Base-by-base conservation (phyloP, 1,284 basidiomycete genomes). In the Pterula multifida region DNA sequence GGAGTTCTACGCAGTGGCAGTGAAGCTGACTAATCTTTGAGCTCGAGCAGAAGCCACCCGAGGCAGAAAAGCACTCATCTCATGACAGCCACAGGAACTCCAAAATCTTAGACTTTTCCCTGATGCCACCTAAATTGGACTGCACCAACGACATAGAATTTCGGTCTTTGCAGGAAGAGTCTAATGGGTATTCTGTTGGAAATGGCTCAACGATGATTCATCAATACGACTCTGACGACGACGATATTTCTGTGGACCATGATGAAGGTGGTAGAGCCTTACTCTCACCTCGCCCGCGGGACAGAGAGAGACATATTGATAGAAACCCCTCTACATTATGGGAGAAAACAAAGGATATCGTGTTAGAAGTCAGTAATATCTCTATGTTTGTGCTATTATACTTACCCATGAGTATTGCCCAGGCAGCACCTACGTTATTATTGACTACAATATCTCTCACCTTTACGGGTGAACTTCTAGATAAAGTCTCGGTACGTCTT, bases 331-430 rank as follows among this genome's bases (percentile, higher is more conserved):
- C 22, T 11, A 47, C 12, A 6, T 24, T 24, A 28, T 47, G 45
- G 45, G 22, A 25, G 22, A 23, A 47, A 23, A 47, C 26, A 3
- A 22, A 47, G 23, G 45, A 47, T 47, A 28, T 47, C 26, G 19
- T 47, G 19, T 26, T 47, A 23, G 45, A 47, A 23, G 45, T 47
- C 21, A 6, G 6, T 24, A 23, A 24, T 23, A 23, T 24, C 49
- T 35, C 48, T 49, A 32, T 28, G 3, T 35, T 32, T 51, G 51
- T 32, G 55, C 55, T 46, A n/a, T 28, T n/a, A 26, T 6, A 47
- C 52, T 13, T 32, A 6, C 36, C 25, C 12, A 6, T 6, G 28
- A 6, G 28, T 6, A 32, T 22, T 21, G 6, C 11, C 12, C 26
- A 47, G 45, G 45, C 45, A 24, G 45, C 45, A 13, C 45, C 45